Base-by-base conservation (phyloP, 768 basidiomycete species). In the Serpula lacrymans region DNA sequence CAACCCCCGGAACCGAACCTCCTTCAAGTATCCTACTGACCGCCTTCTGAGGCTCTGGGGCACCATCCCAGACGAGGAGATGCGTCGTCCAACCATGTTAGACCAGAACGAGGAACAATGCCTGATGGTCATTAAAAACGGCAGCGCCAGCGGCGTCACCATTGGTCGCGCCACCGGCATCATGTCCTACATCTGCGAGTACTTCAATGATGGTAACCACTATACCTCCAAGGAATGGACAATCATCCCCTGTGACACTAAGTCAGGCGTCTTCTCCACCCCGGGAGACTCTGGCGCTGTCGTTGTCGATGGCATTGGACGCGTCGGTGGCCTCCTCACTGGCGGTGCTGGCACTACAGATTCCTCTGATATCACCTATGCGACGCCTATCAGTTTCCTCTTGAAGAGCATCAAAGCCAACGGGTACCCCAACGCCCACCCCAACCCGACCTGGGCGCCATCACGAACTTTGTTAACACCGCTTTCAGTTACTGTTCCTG, bases 341-440 rank as follows among this genome's bases (percentile, higher is more conserved):
- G 60, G 63, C 40, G 49, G 63, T 33, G 37, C 52, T 34, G 60
- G 58, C 42, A 16, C 29, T 27, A 51, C 34, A 5, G 57, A 55
- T 23, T 18, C 22, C 6, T 54, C 49, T 12, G 60, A 65, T 38
- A 43, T 60, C 29, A 58, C 63, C 1, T 66, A 68, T 34, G 25
- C 47, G 27, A 59, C 64, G 21, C 60, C 64, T 2, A 59, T 57
- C 49, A 58, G 34, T 30, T 63, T 42, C 47, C 26, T 68, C 47
- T 42, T 52, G 23, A 26, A 49, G 47, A 41, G 42, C 30, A 60
- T 68, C 60, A 64, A 62, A 54, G 31, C 34, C 21, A 34, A 27
- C 17, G n/a, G n/a, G n/a, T 65, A 53, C 50, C 64, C 65, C 47
- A 39, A 54, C 48, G 46, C 47, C 50, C 55, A 40, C 54, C 61